Evolutionary conservation across 345 rosid species (phyloP).

Genomic region (Lagerstroemia speciosa): DNA sequence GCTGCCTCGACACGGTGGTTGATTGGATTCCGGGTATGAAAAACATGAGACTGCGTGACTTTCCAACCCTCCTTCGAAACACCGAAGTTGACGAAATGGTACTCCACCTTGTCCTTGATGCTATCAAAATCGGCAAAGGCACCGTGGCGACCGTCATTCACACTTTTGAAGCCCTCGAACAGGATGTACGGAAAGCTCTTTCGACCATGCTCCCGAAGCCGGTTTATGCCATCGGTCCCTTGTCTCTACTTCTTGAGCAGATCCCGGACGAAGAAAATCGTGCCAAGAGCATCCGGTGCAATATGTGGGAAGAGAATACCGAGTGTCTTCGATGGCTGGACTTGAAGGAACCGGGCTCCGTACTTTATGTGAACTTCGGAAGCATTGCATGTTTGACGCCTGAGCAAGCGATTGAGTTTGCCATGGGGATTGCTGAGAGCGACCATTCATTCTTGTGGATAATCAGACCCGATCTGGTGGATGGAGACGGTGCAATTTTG

Average conservation of each 20-base stretch:
- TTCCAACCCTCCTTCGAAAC: neutral
- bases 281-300: neutral
- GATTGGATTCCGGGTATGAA: neutral
- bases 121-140: constrained; percentile 9
- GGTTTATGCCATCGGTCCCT: constrained; percentile 15
- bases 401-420: constrained; percentile 10
- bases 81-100: constrained; percentile 20
- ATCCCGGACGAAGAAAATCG: neutral
- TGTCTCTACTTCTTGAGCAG: constrained; percentile 9
- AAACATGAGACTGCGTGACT: neutral
- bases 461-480: constrained; percentile 11
- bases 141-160: constrained; percentile 26
- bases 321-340: constrained; percentile 13
- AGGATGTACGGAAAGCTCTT: constrained; percentile 14
- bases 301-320: constrained; percentile 12
- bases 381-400: constrained; percentile 7
- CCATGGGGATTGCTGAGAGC: constrained; percentile 12
- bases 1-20: neutral
- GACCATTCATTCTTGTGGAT: constrained; percentile 14
- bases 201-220: constrained; percentile 5
- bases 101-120: constrained; percentile 12
- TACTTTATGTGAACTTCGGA: constrained; percentile 16
- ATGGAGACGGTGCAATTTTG: constrained; percentile 4
- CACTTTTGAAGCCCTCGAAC: constrained; percentile 29
- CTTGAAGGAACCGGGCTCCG: constrained; percentile 5